Percentiles rank a stretch among this genome's conserved stretches.
Conservation (phyloP, 2,329 filamentous ascomycete species). For the Colletotrichum sp. region DNA sequence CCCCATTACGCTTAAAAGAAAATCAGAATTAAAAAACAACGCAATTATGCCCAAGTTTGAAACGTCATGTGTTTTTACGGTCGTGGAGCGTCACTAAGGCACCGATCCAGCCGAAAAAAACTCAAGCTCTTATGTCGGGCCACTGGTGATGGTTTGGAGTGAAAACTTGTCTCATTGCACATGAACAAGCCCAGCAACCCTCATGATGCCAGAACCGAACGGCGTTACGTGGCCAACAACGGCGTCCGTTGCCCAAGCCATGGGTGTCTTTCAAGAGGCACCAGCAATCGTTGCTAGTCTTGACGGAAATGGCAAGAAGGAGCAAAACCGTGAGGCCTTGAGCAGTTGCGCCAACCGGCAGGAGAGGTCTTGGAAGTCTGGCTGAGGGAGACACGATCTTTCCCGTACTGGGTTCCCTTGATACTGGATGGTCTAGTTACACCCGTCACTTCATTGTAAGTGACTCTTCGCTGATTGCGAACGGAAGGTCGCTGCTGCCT, state of each 20-base stretch:
- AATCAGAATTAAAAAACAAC: neutral
- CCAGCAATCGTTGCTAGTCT: neutral
- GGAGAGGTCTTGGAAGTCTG: neutral
- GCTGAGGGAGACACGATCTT: neutral
- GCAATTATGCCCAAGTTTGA: neutral
- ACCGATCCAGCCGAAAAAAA: too few species aligned
- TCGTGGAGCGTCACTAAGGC: neutral
- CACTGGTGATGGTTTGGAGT: neutral
- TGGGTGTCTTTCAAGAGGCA: neutral
- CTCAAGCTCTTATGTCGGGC: neutral
- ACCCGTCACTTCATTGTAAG: neutral
- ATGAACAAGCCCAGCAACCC: neutral
- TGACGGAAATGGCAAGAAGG: neutral
- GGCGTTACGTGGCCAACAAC: neutral
- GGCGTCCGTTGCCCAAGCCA: neutral
- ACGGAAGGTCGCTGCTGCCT: neutral
- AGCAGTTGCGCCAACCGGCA: neutral
- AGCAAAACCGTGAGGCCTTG: neutral
- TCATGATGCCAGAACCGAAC: neutral
- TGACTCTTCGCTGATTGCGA: neutral
- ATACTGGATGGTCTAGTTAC: neutral
- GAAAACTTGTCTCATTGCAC: neutral
- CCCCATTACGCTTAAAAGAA: neutral
- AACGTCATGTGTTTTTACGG: neutral
- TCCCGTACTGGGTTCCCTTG: neutral